Conservation (phyloP, 768 basidiomycete species). For the Hortiboletus campestris region DNA sequence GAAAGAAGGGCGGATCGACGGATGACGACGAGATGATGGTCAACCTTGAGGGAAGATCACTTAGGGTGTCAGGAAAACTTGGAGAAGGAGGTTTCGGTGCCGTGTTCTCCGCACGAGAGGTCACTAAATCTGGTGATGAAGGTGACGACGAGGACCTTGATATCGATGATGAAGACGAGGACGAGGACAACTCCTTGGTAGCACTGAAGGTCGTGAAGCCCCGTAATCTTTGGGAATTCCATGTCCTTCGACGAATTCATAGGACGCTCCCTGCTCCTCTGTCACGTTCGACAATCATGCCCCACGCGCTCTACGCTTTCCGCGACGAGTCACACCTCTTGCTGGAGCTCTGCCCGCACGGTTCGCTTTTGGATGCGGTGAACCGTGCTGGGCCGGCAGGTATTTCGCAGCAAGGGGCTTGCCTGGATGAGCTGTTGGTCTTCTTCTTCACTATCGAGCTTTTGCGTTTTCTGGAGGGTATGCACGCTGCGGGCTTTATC, state of each 20-base stretch:
- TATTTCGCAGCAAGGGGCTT: conserved; percentile 75
- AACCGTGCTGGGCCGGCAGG: conserved; percentile 78
- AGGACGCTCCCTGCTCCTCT: conserved; percentile 56
- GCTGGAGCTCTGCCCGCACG: conserved; percentile 86
- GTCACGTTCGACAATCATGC: conserved; percentile 67
- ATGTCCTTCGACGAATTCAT: conserved; percentile 77
- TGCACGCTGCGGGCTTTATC: conserved; percentile 83
- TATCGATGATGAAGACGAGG: conserved; percentile 50
- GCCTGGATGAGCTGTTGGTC: conserved; percentile 88
- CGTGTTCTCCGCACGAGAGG: conserved; percentile 82
- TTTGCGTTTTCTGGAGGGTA: conserved; percentile 73
- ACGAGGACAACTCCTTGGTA: conserved; percentile 55
- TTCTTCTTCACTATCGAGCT: conserved; percentile 96
- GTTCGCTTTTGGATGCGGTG: conserved; percentile 88
- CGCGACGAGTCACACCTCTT: conserved; percentile 87
- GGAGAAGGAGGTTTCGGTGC: conserved; percentile 97
- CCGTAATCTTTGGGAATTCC: conserved; percentile 88
- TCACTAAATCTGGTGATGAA: conserved; percentile 40
- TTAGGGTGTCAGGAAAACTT: conserved; percentile 78
- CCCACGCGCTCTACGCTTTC: conserved; percentile 81
- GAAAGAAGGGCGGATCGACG: conserved; percentile 35
- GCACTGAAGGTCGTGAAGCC: conserved; percentile 94
- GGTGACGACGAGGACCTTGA: conserved; percentile 45
- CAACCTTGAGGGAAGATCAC: conserved; percentile 59
- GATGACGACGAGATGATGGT: conserved; percentile 49